These are phyloP conservation scores for Diaporthe citri DNA, from an alignment of 2,329 filamentous ascomycete genomes.

Conservation along the genomic window DNA sequence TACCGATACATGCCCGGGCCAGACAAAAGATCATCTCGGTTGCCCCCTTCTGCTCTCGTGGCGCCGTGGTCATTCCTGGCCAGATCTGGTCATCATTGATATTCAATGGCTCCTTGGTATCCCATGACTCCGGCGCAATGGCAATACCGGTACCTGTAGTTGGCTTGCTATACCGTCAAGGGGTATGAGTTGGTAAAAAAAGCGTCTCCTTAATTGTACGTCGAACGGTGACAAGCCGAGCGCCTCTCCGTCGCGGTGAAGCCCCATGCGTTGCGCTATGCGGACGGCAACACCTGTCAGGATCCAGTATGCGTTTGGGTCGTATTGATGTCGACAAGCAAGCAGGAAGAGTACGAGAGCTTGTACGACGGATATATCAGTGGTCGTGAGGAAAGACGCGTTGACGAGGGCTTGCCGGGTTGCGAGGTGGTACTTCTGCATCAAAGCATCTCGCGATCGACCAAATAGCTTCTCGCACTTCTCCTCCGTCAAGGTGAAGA, in stretches of 20 bases:
- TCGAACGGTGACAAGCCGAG: constrained; percentile 56
- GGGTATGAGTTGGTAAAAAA: constrained; percentile 64
- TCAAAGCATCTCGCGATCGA: constrained; percentile 51
- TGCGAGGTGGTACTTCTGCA: constrained; percentile 55
- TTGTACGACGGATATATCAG: constrained; percentile 66
- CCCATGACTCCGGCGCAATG: constrained; percentile 44
- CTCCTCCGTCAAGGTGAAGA: constrained; percentile 56
- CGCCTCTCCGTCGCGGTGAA: constrained; percentile 60
- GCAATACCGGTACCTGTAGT: constrained; percentile 44
- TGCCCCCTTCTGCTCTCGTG: constrained; percentile 45
- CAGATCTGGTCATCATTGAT: constrained; percentile 55
- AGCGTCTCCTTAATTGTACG: constrained; percentile 65
- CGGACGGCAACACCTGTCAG: constrained; percentile 63
- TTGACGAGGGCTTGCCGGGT: constrained; percentile 62
- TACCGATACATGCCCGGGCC: constrained; percentile 54
- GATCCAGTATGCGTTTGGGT: constrained; percentile 64
- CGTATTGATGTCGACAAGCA: constrained; percentile 41
- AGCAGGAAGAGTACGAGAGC: constrained; percentile 62
- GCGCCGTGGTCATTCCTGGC: constrained; percentile 51
- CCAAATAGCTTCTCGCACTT: constrained; percentile 55
- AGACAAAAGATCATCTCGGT: constrained; percentile 55
- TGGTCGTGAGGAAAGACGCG: constrained; percentile 63
- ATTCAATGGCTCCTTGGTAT: constrained; percentile 52
- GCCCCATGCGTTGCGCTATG: constrained; percentile 65
- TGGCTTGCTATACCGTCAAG: constrained; percentile 48